Evolutionary conservation across 495 filamentous ascomycete genomes (phyloP).

Genomic region (Astrothelium macrocarpum): DNA sequence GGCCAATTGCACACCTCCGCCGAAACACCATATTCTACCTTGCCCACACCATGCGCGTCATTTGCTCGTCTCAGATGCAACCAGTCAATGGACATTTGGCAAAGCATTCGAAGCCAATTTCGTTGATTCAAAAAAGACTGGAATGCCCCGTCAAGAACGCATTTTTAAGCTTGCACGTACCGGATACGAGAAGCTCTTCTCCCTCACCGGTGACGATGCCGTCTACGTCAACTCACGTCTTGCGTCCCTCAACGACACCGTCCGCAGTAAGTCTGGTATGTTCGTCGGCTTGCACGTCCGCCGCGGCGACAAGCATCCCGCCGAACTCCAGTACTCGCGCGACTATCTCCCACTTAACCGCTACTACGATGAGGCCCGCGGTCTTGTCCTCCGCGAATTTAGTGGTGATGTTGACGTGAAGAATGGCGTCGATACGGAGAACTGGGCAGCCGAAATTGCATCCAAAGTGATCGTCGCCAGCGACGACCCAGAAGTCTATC

Average conservation of each 20-base stretch:
- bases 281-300: slow-evolving; percentile 61
- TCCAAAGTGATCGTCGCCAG: slow-evolving; percentile 48
- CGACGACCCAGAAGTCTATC: slow-evolving; percentile 61
- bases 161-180: slow-evolving; percentile 51
- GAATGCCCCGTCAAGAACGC: slow-evolving; percentile 38
- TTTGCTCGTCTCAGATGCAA: slow-evolving; percentile 57
- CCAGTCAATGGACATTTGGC: slow-evolving; percentile 47
- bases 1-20: slow-evolving; percentile 50
- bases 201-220: slow-evolving; percentile 46
- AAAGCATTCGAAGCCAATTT: slow-evolving; percentile 42
- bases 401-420: neutral
- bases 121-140: slow-evolving; percentile 38
- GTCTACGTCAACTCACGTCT: slow-evolving; percentile 44
- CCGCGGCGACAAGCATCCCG: slow-evolving; percentile 59
- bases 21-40: slow-evolving; percentile 53
- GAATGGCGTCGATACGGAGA: neutral
- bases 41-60: slow-evolving; percentile 61
- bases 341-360: slow-evolving; percentile 58
- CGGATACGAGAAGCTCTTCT: slow-evolving; percentile 59
- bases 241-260: slow-evolving; percentile 37
- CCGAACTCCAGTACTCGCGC: slow-evolving; percentile 54
- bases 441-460: slow-evolving; percentile 29
- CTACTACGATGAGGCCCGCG: slow-evolving; percentile 43
- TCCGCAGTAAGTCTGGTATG: slow-evolving; percentile 30
- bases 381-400: slow-evolving; percentile 24